A percentile compares a stretch with the other conserved stretches of the same genome.
Conservation (phyloP, 371 early-diverging fungal species). For the Sporodiniella umbellata region DNA sequence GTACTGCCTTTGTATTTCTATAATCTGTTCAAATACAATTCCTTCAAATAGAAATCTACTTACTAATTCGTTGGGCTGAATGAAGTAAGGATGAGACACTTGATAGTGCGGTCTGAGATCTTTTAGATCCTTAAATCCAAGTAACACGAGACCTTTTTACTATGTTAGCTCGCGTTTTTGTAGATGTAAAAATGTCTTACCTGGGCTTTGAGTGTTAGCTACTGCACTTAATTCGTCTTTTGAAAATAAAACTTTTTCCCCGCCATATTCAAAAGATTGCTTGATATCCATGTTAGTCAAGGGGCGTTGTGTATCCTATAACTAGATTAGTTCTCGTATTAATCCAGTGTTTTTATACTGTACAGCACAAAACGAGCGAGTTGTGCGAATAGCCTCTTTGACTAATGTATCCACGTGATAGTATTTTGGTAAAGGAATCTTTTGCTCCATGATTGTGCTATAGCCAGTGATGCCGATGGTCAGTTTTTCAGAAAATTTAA, state of each 20-base stretch:
- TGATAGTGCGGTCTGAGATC: constrained; percentile 50
- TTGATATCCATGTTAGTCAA: constrained; percentile 56
- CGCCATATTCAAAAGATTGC: constrained; percentile 55
- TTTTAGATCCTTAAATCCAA: constrained; percentile 61
- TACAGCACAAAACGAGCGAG: constrained; percentile 55
- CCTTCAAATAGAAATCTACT: neutral
- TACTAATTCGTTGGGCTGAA: constrained; percentile 76
- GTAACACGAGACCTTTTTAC: constrained; percentile 49
- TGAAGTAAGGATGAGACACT: constrained; percentile 60
- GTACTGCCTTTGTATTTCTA: constrained; percentile 14
- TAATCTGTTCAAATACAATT: neutral
- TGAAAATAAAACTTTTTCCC: constrained; percentile 55
- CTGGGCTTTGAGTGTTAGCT: too few relatives aligned
- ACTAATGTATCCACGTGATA: constrained; percentile 50
- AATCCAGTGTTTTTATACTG: neutral
- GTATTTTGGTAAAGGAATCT: constrained; percentile 18
- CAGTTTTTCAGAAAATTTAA: constrained; percentile 4
- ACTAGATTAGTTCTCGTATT: constrained; percentile 3
- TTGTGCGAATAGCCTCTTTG: constrained; percentile 51
- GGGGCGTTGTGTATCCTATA: constrained; percentile 48
- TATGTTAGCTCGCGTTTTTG: neutral
- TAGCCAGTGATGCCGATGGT: constrained; percentile 9
- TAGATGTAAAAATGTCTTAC: too few relatives aligned
- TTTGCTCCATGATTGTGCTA: neutral
- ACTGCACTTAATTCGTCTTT: constrained; percentile 43